A percentile compares a stretch with the other conserved stretches of the same genome.
Conservation (phyloP, 2,329 filamentous ascomycete species). For the Chaetomiaceae sp. region DNA sequence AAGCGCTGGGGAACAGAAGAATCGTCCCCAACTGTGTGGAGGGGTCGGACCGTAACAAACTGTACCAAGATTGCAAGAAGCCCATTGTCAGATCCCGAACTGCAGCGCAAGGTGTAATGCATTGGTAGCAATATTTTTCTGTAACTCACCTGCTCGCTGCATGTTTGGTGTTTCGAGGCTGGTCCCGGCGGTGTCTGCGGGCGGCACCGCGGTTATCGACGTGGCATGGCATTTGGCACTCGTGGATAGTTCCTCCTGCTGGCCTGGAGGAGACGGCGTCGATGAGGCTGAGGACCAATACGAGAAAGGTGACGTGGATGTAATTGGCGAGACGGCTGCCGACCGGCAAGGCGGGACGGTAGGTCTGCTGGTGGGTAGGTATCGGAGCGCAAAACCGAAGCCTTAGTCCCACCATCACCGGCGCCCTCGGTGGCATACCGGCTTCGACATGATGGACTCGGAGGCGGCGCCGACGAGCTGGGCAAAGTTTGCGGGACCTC, state of each 20-base stretch:
- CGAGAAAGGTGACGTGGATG: slow-evolving; percentile 5
- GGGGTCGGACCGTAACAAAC: no score
- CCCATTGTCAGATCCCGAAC: no score
- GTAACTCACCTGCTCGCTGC: no score
- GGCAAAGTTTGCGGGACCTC: slow-evolving; percentile 26
- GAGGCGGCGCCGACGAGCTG: slow-evolving; percentile 29
- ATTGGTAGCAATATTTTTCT: no score
- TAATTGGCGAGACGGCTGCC: slow-evolving; percentile 4
- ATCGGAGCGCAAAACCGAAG: neutral
- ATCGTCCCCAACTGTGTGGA: no score
- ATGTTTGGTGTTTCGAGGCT: no score
- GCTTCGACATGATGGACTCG: slow-evolving; percentile 22
- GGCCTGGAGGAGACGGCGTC: slow-evolving; percentile 10
- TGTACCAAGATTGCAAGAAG: no score
- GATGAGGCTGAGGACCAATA: slow-evolving; percentile 9
- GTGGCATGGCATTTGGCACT: neutral
- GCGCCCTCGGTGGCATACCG: neutral
- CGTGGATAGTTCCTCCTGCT: slow-evolving; percentile 5
- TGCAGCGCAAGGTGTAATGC: no score
- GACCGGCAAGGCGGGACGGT: slow-evolving; percentile 2
- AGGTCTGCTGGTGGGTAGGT: neutral
- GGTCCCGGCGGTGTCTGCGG: no score
- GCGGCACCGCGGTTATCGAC: no score
- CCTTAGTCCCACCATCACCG: neutral
- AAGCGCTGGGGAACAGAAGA: no score